These are phyloP conservation scores for Sanghuangporus sanghuang DNA, from an alignment of 1,284 basidiomycete genomes.

Conservation along the genomic window DNA sequence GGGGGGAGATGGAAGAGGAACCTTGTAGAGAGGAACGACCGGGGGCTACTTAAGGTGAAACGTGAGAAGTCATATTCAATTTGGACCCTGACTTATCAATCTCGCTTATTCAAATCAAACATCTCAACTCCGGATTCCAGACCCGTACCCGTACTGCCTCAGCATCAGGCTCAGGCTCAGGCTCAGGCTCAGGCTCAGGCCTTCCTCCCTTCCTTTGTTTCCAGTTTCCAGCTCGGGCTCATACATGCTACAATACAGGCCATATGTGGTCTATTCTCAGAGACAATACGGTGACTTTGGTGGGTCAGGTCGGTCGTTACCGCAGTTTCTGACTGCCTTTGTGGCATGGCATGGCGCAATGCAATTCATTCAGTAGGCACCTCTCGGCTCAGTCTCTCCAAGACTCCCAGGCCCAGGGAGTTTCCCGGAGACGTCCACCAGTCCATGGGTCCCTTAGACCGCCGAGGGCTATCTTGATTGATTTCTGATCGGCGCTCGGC, in stretches of 20 bases:
- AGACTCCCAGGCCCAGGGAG: not conserved
- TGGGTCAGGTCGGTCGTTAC: too few relatives aligned
- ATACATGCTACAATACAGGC: not conserved
- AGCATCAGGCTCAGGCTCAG: not conserved
- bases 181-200: not conserved
- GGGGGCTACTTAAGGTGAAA: conserved; percentile 9
- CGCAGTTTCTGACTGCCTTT: too few relatives aligned
- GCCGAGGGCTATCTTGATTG: not conserved
- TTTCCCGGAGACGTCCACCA: not conserved
- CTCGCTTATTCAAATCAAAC: not conserved
- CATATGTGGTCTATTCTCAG: too few relatives aligned
- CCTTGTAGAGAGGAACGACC: not conserved
- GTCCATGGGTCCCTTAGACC: not conserved
- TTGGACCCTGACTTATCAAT: not conserved
- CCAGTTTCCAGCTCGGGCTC: not conserved
- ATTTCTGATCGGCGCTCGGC: not conserved
- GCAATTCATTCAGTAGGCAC: too few relatives aligned
- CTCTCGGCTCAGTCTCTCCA: not conserved
- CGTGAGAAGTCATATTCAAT: conserved; percentile 10
- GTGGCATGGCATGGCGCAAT: too few relatives aligned
- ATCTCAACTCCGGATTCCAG: not conserved
- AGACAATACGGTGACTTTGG: too few relatives aligned
- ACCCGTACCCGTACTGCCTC: not conserved
- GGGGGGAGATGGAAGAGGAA: conserved; percentile 1
- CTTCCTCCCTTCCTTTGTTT: not conserved